Evolutionary conservation across 2,329 filamentous ascomycete genomes (phyloP), one percentile per base, ranked within the genome.

Genomic region (Stagonosporopsis tanaceti): DNA sequence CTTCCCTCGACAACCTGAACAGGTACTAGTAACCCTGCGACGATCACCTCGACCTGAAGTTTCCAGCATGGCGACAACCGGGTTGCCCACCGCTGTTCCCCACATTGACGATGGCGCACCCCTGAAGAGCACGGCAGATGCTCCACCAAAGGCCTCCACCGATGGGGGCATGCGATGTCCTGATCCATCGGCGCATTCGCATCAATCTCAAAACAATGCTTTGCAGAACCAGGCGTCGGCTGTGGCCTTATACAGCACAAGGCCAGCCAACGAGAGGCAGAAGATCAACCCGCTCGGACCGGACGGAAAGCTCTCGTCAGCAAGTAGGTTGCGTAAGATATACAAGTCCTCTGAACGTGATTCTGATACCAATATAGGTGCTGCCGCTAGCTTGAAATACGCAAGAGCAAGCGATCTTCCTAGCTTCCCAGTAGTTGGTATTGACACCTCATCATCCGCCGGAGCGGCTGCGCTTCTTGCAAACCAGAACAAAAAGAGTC

Each of bases 381-480:
- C 85, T 50, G 85, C 85, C 20, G 77, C 84, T 47, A 86, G 84
- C 50, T 79, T 93, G 58, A 89, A 87, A 74, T 90, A 92, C 80
- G 90, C 90, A 58, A 84, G 86, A 68, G 85, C 90, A 40, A 82
- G 87, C 69, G 87, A 91, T 66, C 84, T 95, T 22, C 91, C 91
- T 35, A 90, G 89, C 69, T 94, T 84, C 68, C 90, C 91, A 12
- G 87, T 89, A 9, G 74, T 82, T 55, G 89, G 90, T 35, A 81
- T 92, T 48, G 73, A 80, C 54, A 77, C 80, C 44, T 79, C 76
- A 39, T 77, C 81, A 48, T 91, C 91, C 54, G 91, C 91, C 59
- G 85, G 89, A 63, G 87, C 90, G 53, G 92, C 92, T 51, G 91
- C 91, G 38, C 85, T 84, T 48, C 80, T 94, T 42, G 91, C 91